Percentiles rank a stretch among this genome's conserved stretches.
phyloP scores from a whole-genome alignment of 2,329 filamentous ascomycete species.

The Cladosporium sp. region DNA sequence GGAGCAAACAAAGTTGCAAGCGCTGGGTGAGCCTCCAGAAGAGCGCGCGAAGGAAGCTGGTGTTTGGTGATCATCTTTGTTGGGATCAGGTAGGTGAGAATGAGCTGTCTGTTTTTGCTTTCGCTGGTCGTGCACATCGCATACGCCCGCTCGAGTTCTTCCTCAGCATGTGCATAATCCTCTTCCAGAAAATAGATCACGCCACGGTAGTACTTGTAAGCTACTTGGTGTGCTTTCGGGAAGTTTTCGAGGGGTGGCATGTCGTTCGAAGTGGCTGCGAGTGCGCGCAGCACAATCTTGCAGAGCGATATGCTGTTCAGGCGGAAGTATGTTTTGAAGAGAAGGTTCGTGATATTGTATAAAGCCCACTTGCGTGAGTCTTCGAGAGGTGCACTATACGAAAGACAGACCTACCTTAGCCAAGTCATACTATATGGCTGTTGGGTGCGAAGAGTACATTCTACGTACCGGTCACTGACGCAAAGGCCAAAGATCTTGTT shows the following conservation, averaged over 20 bases:
- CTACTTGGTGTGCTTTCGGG: conserved; percentile 86
- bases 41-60: conserved; percentile 69
- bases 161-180: conserved; percentile 81
- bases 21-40: conserved; percentile 73
- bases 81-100: conserved; percentile 91
- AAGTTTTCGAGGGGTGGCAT: conserved; percentile 79
- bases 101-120: conserved; percentile 80
- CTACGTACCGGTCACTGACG: conserved; percentile 76
- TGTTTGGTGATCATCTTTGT: conserved; percentile 87
- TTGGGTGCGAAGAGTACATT: conserved; percentile 15
- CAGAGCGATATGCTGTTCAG: conserved; percentile 86
- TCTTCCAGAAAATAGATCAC: conserved; percentile 94
- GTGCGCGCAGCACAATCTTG: conserved; percentile 82
- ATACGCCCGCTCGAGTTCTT: conserved; percentile 78
- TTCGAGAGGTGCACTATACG: conserved; percentile 69
- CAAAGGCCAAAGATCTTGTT: conserved; percentile 92
- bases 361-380: conserved; percentile 97
- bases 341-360: conserved; percentile 88
- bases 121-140: conserved; percentile 74
- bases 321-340: conserved; percentile 96
- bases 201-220: conserved; percentile 94
- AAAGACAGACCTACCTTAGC: conserved; percentile 26
- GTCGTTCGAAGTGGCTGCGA: conserved; percentile 74
- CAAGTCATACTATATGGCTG: conserved; percentile 19
- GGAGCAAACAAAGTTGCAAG: conserved; percentile 78